These are phyloP conservation scores for Rossbeevera mucosa DNA, from an alignment of 768 basidiomycete genomes.

Conservation along the genomic window DNA sequence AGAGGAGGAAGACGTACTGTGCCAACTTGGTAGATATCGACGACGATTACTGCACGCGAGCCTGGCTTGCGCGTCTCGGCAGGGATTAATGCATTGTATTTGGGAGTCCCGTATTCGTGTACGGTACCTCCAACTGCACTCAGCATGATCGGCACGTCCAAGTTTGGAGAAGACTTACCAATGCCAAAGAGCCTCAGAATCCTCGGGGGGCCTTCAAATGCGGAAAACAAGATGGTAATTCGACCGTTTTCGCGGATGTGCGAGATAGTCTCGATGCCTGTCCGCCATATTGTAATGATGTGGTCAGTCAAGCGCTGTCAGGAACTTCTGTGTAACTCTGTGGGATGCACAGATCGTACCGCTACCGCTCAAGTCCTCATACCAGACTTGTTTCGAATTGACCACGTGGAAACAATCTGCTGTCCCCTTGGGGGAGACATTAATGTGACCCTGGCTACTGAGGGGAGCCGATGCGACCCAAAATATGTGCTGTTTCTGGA, in stretches of 20 bases:
- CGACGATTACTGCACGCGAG: slow-evolving; percentile 53
- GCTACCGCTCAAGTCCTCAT: slow-evolving; percentile 69
- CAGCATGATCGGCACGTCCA: neutral
- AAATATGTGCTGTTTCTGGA: slow-evolving; percentile 60
- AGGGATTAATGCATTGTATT: slow-evolving; percentile 54
- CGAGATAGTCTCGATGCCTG: slow-evolving; percentile 55
- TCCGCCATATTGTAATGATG: neutral
- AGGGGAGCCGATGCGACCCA: slow-evolving; percentile 70
- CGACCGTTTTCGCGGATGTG: slow-evolving; percentile 60
- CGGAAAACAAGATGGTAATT: slow-evolving; percentile 57
- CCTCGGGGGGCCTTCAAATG: slow-evolving; percentile 57
- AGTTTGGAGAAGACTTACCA: slow-evolving; percentile 32
- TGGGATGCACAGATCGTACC: slow-evolving; percentile 37
- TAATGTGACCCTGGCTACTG: slow-evolving; percentile 52
- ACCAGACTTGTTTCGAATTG: slow-evolving; percentile 58
- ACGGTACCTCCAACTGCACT: slow-evolving; percentile 41
- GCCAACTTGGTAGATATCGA: slow-evolving; percentile 55
- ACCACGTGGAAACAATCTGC: slow-evolving; percentile 59
- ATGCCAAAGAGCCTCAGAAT: slow-evolving; percentile 56
- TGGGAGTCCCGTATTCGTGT: slow-evolving; percentile 58
- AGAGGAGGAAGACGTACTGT: slow-evolving; percentile 32
- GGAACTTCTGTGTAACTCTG: neutral
- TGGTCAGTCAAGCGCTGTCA: neutral
- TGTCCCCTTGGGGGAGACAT: slow-evolving; percentile 65
- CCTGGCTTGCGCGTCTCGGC: slow-evolving; percentile 45